These are phyloP conservation scores for Platanthera guangdongensis DNA, from an alignment of 106 monocot species.

Conservation along the genomic window DNA sequence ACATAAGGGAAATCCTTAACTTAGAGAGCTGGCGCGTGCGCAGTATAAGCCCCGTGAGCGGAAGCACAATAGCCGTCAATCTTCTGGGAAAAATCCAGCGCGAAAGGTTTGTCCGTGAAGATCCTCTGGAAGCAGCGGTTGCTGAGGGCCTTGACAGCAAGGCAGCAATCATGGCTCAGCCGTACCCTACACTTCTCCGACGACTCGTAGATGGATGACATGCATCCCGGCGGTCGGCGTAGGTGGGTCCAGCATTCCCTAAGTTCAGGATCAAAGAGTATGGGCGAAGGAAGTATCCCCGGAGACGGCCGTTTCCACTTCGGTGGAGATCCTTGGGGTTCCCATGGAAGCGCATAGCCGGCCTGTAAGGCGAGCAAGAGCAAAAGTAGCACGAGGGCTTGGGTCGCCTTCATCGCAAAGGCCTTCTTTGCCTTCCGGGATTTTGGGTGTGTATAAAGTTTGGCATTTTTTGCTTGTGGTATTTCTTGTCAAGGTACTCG, in stretches of 20 bases:
- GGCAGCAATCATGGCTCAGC: background rate
- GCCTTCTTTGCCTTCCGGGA: background rate
- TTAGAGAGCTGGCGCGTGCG: background rate
- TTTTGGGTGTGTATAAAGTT: background rate
- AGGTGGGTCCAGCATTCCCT: constrained; percentile 8
- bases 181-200: background rate
- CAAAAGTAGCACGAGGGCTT: background rate
- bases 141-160: background rate
- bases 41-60: background rate
- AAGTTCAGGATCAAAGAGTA: constrained; percentile 5
- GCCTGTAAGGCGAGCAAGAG: background rate
- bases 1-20: background rate
- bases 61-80: background rate
- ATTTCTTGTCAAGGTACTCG: no score
- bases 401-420: background rate
- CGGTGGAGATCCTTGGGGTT: background rate
- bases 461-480: no score
- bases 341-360: background rate
- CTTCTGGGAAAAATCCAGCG: background rate
- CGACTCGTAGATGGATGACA: constrained; percentile 5
- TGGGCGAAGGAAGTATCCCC: background rate
- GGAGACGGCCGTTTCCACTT: constrained; percentile 4
- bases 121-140: background rate
- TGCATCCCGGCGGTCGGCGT: background rate
- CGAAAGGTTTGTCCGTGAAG: background rate